Evolutionary conservation across 345 rosid genomes (phyloP).

Genomic region (Barbarea vulgaris): DNA sequence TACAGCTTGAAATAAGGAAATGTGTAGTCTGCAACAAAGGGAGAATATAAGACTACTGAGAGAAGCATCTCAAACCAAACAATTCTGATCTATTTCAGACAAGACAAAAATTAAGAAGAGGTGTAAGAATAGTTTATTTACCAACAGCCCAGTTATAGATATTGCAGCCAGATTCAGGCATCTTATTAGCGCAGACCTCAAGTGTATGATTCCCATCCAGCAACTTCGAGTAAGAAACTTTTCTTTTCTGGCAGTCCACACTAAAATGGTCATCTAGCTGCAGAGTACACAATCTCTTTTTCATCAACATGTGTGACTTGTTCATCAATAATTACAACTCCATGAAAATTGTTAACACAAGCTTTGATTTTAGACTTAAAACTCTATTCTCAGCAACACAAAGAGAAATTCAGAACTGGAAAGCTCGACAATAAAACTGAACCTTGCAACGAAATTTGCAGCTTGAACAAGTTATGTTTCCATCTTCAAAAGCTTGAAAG

Average conservation of each 20-base stretch:
- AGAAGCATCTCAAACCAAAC: constrained; percentile 4
- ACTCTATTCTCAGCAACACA: background rate
- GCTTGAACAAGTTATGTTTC: constrained; percentile 54
- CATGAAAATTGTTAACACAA: background rate
- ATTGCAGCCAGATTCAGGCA: constrained; percentile 59
- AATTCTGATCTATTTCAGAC: background rate
- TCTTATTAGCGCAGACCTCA: constrained; percentile 63
- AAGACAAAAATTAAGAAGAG: constrained; percentile 25
- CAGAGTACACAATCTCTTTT: constrained; percentile 26
- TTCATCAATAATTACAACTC: background rate
- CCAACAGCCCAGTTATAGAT: constrained; percentile 81
- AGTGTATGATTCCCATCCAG: constrained; percentile 79
- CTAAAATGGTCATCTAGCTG: constrained; percentile 70
- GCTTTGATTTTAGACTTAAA: constrained; percentile 9
- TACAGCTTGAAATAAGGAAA: background rate
- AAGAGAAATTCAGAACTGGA: background rate
- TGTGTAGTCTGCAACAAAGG: background rate
- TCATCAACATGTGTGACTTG: constrained; percentile 1
- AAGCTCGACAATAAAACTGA: background rate
- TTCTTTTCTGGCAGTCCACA: constrained; percentile 57
- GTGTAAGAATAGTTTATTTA: constrained; percentile 43
- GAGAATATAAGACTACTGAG: background rate
- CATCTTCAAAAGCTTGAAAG: constrained; percentile 57
- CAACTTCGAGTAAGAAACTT: constrained; percentile 57
- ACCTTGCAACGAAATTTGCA: constrained; percentile 81